phyloP scores from a whole-genome alignment of 306 rosid genomes.

The Cucurbita ficifolia region DNA sequence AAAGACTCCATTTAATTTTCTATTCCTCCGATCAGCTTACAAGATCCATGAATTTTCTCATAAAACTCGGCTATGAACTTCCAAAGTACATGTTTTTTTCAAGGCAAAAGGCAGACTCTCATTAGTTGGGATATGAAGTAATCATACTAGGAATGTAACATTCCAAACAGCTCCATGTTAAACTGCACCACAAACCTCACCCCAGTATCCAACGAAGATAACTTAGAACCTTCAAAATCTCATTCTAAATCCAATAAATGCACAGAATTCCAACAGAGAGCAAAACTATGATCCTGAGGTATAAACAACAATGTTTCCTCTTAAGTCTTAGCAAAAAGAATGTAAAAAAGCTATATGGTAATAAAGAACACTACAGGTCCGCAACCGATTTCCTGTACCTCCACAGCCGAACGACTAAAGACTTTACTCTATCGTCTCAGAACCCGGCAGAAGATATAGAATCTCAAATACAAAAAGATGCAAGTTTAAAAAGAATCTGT shows the following conservation, averaged over 20 bases:
- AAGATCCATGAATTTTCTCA: neutral
- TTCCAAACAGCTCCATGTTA: neutral
- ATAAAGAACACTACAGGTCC: neutral
- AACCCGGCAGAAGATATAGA: neutral
- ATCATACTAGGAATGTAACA: neutral
- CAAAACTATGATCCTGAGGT: neutral
- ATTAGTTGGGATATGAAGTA: neutral
- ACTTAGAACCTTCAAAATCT: neutral
- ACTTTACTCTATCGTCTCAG: neutral
- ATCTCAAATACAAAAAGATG: neutral
- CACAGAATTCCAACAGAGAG: neutral
- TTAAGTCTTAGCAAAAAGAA: neutral
- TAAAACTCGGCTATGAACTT: neutral
- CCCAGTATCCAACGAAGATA: neutral
- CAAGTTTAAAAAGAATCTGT: neutral
- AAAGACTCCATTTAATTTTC: neutral
- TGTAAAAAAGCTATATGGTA: neutral
- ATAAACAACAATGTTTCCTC: neutral
- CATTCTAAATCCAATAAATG: neutral
- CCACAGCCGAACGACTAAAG: neutral
- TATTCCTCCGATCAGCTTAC: neutral
- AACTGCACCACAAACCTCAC: neutral
- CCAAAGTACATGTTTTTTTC: constrained; percentile 8
- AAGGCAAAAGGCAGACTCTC: constrained; percentile 1
- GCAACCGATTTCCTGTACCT: neutral